A percentile compares a stretch with the other conserved stretches of the same genome.
These are phyloP conservation scores for Kurtzmaniella quercitrusa DNA, from an alignment of 1,139 yeast species.

Conservation along the genomic window DNA sequence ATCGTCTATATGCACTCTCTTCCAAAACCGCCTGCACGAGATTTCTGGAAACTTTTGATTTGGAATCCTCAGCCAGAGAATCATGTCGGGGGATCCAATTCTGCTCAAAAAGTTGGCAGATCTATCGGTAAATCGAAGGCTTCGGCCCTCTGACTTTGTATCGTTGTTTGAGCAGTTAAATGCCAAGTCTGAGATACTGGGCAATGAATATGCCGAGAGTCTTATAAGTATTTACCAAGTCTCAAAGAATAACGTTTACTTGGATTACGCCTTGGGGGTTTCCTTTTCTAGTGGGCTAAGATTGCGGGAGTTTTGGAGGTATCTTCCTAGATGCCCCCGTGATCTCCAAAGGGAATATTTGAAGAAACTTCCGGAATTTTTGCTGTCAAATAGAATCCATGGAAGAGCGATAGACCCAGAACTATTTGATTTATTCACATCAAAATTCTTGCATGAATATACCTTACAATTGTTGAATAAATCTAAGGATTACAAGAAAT, in stretches of 20 bases:
- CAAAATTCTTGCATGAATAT: conserved; percentile 5
- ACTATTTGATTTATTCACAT: conserved; percentile 3
- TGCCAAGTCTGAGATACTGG: conserved; percentile 9
- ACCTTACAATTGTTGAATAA: conserved; percentile 1
- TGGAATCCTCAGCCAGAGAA: not conserved
- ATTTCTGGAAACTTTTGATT: not conserved
- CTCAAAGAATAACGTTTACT: conserved; percentile 4
- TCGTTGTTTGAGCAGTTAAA: conserved; percentile 17
- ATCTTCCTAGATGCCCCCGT: conserved; percentile 4
- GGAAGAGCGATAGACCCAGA: conserved; percentile 1
- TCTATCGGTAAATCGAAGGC: conserved; percentile 12
- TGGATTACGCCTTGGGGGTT: conserved; percentile 8
- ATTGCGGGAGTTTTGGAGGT: conserved; percentile 10
- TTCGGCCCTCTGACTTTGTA: conserved; percentile 15
- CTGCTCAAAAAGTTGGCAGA: conserved; percentile 14
- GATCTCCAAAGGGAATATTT: conserved; percentile 9
- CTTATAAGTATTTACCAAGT: conserved; percentile 13
- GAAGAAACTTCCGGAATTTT: conserved; percentile 8
- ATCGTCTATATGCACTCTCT: too few species aligned
- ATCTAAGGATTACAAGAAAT: not conserved
- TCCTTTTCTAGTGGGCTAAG: conserved; percentile 7
- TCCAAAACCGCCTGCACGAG: conserved; percentile 1
- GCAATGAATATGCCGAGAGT: conserved; percentile 13
- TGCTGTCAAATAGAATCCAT: conserved; percentile 3
- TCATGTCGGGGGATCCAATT: conserved; percentile 3